Evolutionary conservation across 768 basidiomycete genomes (phyloP).

Genomic region (Tulasnella sp.): DNA sequence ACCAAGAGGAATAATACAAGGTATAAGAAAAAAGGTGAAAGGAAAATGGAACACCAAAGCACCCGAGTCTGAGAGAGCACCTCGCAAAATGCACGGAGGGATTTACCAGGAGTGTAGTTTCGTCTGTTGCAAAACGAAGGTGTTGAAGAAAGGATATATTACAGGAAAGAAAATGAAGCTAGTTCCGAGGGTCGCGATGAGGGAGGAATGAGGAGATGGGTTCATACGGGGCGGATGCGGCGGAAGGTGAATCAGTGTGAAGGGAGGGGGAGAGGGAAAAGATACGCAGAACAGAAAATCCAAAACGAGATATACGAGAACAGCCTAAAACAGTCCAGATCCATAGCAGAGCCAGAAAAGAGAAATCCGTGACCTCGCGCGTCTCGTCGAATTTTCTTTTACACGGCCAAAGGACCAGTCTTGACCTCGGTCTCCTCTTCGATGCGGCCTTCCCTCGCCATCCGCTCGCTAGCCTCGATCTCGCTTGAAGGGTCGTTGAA

Average conservation of each 20-base stretch:
- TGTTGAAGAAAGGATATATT: background rate
- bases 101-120: too few species aligned
- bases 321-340: too few species aligned
- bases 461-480: constrained; percentile 2
- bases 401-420: background rate
- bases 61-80: too few species aligned
- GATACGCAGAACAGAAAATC: background rate
- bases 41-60: too few species aligned
- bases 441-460: background rate
- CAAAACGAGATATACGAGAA: too few species aligned
- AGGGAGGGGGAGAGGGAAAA: background rate
- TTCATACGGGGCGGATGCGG: too few species aligned
- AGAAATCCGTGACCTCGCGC: too few species aligned
- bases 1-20: background rate
- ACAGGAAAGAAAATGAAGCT: background rate
- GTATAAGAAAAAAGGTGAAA: background rate
- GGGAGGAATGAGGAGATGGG: background rate
- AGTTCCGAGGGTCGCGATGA: background rate
- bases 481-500: background rate
- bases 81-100: too few species aligned
- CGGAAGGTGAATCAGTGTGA: background rate
- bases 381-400: too few species aligned
- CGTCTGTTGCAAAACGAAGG: background rate
- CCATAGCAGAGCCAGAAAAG: too few species aligned
- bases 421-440: constrained; percentile 7